phyloP scores from a whole-genome alignment of 1,284 basidiomycete species.

The Tilletia horrida region DNA sequence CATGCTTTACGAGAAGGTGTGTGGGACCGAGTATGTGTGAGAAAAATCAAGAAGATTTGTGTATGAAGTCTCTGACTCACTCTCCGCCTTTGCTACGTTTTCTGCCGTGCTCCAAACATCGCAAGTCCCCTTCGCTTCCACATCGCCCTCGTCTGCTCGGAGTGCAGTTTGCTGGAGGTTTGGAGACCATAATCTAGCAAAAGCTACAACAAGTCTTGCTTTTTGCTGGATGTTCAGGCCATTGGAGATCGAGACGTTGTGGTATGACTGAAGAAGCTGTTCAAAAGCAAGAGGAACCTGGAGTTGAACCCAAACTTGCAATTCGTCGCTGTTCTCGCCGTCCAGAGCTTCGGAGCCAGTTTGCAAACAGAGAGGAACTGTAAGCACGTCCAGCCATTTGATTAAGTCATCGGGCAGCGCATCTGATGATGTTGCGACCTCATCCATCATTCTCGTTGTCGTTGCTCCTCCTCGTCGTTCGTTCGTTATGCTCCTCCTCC shows the following conservation, averaged over 20 bases:
- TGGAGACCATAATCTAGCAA: slow-evolving; percentile 5
- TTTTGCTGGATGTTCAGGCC: not conserved
- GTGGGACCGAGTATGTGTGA: not conserved
- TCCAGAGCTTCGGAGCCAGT: slow-evolving; percentile 1
- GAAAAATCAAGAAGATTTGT: not conserved
- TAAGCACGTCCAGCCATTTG: not conserved
- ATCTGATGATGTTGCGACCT: too few relatives aligned
- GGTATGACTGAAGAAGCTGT: not conserved
- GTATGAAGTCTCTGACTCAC: not conserved
- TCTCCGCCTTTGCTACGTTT: not conserved
- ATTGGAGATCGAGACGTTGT: not conserved
- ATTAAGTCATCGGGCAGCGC: not conserved
- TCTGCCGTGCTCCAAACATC: not conserved
- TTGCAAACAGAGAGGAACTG: not conserved
- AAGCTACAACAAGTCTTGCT: not conserved
- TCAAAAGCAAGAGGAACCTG: not conserved
- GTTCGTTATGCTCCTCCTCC: not conserved
- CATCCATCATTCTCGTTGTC: not conserved
- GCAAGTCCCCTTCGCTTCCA: not conserved
- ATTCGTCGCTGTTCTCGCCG: not conserved
- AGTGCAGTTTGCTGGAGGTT: not conserved
- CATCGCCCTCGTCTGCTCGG: not conserved
- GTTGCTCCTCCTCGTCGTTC: not conserved
- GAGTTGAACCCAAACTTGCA: not conserved
- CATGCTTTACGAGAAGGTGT: not conserved